These are phyloP conservation scores for Tuber calosporum DNA, from an alignment of 495 filamentous ascomycete species.

Conservation along the genomic window DNA sequence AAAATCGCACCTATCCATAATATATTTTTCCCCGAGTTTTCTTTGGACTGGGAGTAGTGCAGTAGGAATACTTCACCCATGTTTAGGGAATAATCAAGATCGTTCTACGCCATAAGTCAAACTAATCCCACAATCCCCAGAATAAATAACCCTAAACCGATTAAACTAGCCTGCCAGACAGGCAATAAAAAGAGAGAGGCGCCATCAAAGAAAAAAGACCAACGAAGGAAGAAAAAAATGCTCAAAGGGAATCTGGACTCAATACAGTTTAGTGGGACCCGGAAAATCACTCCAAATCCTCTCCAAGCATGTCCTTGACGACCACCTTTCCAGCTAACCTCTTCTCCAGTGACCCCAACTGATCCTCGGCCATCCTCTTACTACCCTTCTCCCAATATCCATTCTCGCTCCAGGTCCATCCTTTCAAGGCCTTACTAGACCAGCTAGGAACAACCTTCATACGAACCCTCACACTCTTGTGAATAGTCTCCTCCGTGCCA, in stretches of 20 bases:
- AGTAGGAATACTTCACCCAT: background rate
- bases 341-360: slow-evolving; percentile 32
- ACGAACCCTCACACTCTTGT: slow-evolving; percentile 31
- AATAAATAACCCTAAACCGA: no score
- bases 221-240: background rate
- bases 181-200: background rate
- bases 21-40: no score
- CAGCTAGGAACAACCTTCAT: slow-evolving; percentile 18
- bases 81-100: background rate
- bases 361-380: slow-evolving; percentile 24
- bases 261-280: background rate
- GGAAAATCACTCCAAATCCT: slow-evolving; percentile 15
- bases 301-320: slow-evolving; percentile 33
- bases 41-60: no score
- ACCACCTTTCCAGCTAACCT: slow-evolving; percentile 30
- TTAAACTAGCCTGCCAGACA: background rate
- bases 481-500: slow-evolving; percentile 31
- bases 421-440: slow-evolving; percentile 26
- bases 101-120: background rate
- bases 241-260: background rate
- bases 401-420: slow-evolving; percentile 27
- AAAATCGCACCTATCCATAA: no score
- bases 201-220: background rate
- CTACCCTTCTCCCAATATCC: slow-evolving; percentile 26
- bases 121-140: no score